Percentiles rank a stretch among this genome's conserved stretches.
These are phyloP conservation scores for Ceratobasidium sp. DNA, from an alignment of 1,284 basidiomycete genomes.

Conservation along the genomic window DNA sequence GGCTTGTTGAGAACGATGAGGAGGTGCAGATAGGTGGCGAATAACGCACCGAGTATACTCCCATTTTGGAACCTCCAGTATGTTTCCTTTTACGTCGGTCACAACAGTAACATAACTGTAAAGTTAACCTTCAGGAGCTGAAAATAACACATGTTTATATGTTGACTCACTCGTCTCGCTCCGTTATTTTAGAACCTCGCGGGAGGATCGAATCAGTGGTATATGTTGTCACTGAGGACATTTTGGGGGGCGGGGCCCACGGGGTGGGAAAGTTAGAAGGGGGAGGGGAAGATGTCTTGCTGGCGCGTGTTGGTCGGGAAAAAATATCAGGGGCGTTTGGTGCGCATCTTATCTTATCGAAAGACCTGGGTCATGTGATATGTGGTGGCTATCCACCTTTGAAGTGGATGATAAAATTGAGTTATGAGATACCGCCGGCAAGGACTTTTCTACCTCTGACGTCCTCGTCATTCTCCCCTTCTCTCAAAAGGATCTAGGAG, in stretches of 20 bases:
- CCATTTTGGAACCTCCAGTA: conserved; percentile 40
- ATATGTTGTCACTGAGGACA: conserved; percentile 37
- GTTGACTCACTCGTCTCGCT: conserved; percentile 39
- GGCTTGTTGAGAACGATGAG: conserved; percentile 7
- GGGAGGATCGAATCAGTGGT: conserved; percentile 34
- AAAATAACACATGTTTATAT: background rate
- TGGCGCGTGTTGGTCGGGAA: conserved; percentile 44
- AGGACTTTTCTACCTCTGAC: background rate
- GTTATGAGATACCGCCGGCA: background rate
- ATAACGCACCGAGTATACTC: conserved; percentile 37
- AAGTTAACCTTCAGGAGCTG: background rate
- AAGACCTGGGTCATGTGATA: conserved; percentile 6
- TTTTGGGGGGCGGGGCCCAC: conserved; percentile 37
- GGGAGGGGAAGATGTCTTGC: conserved; percentile 19
- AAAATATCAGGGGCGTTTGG: conserved; percentile 43
- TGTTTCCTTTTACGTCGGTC: conserved; percentile 42
- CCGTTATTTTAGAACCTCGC: conserved; percentile 41
- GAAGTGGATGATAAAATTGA: background rate
- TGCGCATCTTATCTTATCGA: conserved; percentile 38
- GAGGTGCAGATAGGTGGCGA: background rate
- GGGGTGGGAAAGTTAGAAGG: conserved; percentile 32
- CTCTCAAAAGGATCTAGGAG: background rate
- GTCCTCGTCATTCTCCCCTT: background rate
- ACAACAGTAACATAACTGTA: conserved; percentile 39
- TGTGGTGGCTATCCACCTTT: background rate